phyloP scores from a whole-genome alignment of 192 early-diverging fungal species.

The Backusella morwellensis region DNA sequence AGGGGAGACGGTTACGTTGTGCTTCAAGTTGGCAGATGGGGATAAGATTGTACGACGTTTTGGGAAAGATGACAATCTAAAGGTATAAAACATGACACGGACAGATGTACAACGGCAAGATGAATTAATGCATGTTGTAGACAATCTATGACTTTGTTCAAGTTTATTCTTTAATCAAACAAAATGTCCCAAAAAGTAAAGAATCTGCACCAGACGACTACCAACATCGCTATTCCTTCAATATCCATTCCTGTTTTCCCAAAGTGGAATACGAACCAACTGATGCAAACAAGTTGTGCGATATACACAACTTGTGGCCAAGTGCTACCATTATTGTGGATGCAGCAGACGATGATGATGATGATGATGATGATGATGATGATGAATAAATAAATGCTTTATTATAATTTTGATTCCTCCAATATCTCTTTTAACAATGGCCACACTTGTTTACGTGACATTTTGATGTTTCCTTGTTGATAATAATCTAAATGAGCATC shows the following conservation, averaged over 20 bases:
- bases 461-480: slow-evolving; percentile 48
- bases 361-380: background rate
- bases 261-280: slow-evolving; percentile 53
- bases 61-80: background rate
- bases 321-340: slow-evolving; percentile 79
- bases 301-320: slow-evolving; percentile 74
- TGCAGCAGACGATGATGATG: slow-evolving; percentile 35
- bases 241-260: slow-evolving; percentile 81
- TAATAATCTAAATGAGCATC: slow-evolving; percentile 35
- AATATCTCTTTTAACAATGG: slow-evolving; percentile 26
- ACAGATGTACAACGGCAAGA: no score
- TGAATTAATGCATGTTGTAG: background rate
- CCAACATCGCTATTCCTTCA: slow-evolving; percentile 68
- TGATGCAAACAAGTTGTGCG: slow-evolving; percentile 34
- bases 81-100: background rate
- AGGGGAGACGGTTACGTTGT: background rate
- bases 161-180: slow-evolving; percentile 41
- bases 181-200: background rate
- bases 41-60: background rate
- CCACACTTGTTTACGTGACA: slow-evolving; percentile 60
- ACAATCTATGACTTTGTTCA: slow-evolving; percentile 78
- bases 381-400: background rate
- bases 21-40: background rate
- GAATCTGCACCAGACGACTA: slow-evolving; percentile 40
- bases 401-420: background rate